Conservation (phyloP, 2,329 filamentous ascomycete species). For the Emericellopsis atlantica region DNA sequence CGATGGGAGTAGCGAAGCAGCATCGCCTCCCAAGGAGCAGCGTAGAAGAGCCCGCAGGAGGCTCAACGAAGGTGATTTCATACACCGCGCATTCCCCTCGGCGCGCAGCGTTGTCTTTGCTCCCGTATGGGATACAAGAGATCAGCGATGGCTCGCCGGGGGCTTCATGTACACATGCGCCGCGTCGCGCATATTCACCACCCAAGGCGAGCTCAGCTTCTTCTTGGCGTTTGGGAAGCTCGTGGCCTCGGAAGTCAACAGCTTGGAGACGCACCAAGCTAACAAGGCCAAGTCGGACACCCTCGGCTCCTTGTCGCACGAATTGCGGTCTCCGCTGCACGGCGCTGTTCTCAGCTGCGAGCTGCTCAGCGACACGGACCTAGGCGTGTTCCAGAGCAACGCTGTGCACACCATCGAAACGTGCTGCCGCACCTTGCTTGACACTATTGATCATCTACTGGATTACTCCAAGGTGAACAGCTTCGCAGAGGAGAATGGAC, state of each 20-base stretch:
- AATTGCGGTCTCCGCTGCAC: constrained; percentile 47
- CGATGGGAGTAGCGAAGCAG: no score
- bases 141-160: constrained; percentile 33
- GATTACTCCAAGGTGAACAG: constrained; percentile 43
- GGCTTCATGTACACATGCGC: constrained; percentile 34
- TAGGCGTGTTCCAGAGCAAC: constrained; percentile 31
- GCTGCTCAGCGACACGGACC: constrained; percentile 34
- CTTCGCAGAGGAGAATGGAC: constrained; percentile 4
- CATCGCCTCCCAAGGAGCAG: no score
- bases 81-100: constrained; percentile 23
- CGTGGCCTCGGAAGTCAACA: constrained; percentile 42
- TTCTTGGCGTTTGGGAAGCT: constrained; percentile 38
- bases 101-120: constrained; percentile 32
- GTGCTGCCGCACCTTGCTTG: constrained; percentile 32
- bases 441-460: constrained; percentile 41
- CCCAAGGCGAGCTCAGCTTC: constrained; percentile 35
- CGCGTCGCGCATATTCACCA: constrained; percentile 27
- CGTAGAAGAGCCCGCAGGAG: no score
- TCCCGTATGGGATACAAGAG: constrained; percentile 32
- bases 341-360: constrained; percentile 43
- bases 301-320: constrained; percentile 47
- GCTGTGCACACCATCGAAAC: constrained; percentile 35
- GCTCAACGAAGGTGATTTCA: constrained; percentile 12
- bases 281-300: constrained; percentile 43
- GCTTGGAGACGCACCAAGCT: constrained; percentile 22